Evolutionary conservation across 305 asterid species (phyloP).

Genomic region (Fraxinus latifolia): DNA sequence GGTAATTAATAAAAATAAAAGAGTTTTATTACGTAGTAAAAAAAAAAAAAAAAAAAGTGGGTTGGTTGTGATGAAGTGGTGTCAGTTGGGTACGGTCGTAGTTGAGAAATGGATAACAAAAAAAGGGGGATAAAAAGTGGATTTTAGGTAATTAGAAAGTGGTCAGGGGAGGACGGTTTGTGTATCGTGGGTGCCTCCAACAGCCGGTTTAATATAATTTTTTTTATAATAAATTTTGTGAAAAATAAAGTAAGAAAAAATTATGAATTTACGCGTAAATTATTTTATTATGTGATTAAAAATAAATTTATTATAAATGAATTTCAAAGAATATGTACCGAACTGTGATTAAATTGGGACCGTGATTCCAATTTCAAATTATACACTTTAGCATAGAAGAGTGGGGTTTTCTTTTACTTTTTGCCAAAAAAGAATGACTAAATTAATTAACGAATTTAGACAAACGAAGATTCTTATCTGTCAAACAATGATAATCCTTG

Average conservation of each 20-base stretch:
- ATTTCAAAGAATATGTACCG: too few species aligned
- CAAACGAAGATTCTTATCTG: slow-evolving; percentile 14
- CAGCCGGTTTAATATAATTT: background rate
- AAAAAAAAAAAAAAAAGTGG: too few species aligned
- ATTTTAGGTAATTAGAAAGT: background rate
- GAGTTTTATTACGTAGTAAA: background rate
- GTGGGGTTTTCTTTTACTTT: background rate
- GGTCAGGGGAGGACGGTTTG: background rate
- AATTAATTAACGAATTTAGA: slow-evolving; percentile 23
- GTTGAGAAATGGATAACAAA: background rate
- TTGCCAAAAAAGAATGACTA: slow-evolving; percentile 15
- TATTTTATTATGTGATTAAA: too few species aligned
- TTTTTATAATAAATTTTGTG: background rate
- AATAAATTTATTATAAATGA: too few species aligned
- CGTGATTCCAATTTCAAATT: slow-evolving; percentile 13
- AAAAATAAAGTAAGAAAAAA: background rate
- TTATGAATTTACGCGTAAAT: too few species aligned
- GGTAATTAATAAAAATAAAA: background rate
- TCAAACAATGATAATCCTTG: slow-evolving; percentile 21
- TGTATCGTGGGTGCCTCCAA: background rate
- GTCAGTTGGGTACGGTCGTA: background rate
- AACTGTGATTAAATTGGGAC: background rate
- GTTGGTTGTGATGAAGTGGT: background rate
- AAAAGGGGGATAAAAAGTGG: background rate
- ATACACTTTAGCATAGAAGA: background rate